phyloP scores from a whole-genome alignment of 176 grass and related monocot genomes.

The Bonia amplexicaulis region DNA sequence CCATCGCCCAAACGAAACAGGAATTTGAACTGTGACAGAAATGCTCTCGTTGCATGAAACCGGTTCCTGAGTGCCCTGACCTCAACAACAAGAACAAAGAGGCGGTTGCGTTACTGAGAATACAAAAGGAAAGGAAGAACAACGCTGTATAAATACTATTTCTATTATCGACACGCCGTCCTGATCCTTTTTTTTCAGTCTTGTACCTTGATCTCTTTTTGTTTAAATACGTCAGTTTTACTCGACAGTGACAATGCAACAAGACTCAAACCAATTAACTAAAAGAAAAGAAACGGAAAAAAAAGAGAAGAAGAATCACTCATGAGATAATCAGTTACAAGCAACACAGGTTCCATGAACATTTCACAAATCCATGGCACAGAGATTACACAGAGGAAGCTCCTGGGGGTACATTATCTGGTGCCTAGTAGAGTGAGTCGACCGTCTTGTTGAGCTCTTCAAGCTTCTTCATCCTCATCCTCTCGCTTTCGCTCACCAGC shows the following conservation, averaged over 20 bases:
- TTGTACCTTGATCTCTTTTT: not conserved
- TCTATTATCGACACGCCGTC: not conserved
- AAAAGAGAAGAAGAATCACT: not conserved
- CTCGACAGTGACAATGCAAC: constrained; percentile 40
- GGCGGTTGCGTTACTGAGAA: not conserved
- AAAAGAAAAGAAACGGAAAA: not conserved
- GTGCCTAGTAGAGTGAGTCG: constrained; percentile 63
- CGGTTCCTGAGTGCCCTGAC: not conserved
- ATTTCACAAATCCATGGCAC: constrained; percentile 27
- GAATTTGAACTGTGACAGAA: not conserved
- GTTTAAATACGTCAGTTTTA: constrained; percentile 44
- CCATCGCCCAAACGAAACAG: not conserved
- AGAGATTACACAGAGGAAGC: constrained; percentile 12
- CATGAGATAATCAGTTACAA: constrained; percentile 13
- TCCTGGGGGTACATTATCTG: not conserved
- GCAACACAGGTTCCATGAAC: constrained; percentile 16
- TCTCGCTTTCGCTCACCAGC: constrained; percentile 91
- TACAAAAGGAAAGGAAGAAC: not conserved
- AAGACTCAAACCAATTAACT: constrained; percentile 3
- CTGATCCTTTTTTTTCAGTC: not conserved
- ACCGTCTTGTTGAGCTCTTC: constrained; percentile 93
- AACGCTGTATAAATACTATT: not conserved
- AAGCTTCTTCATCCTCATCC: constrained; percentile 95
- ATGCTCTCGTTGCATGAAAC: not conserved
- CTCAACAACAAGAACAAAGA: not conserved